Evolutionary conservation across 2,329 filamentous ascomycete genomes (phyloP), one percentile per base, ranked within the genome.

Genomic region (Calonectria pauciramosa): DNA sequence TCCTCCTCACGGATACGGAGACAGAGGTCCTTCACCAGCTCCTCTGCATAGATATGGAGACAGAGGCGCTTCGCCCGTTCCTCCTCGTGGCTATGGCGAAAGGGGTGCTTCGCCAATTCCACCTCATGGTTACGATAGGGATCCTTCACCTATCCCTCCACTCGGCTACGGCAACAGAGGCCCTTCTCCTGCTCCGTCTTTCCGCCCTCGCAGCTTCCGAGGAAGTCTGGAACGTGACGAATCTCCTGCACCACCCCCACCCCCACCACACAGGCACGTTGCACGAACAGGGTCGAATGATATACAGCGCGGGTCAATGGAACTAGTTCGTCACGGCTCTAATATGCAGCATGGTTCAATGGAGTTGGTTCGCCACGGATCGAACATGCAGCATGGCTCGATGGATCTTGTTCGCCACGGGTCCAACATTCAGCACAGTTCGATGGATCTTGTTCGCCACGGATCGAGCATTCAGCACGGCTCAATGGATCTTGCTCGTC

Each of bases 261-360:
- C 96, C 0, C 94, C 94, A 11, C 95, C 96, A 9, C 96, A 97
- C 76, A 93, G 96, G 10, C 95, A 96, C 84, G 89, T 87, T 26
- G 80, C 77, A 81, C 85, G 68, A 76, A 82, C 71, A 38, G 81
- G 81, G 13, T 88, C 87, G 1, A 84, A 84, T 23, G 81, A 84
- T 49, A 83, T 86, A 0, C 86, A 86, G 63, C 82, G 82, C 8
- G 81, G 80, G 13, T 82, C 81, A 4, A 75, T 79, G 75, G 79
- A 82, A 20, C 75, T 84, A 26, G 83, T 82, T 13, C 83, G 85
- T 0, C 82, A 86, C 14, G 82, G 82, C 59, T 86, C 85, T 7
- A 84, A 82, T 73, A 77, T 82, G 0, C 85, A 85, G 52, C 80
- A 80, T 2, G 81, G 78, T 5, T 79, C 80, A 3, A 74, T 79